Percentiles rank a stretch among this genome's conserved stretches.
Conservation (phyloP, 2,329 filamentous ascomycete genomes). For the Lecanosticta acicola region DNA sequence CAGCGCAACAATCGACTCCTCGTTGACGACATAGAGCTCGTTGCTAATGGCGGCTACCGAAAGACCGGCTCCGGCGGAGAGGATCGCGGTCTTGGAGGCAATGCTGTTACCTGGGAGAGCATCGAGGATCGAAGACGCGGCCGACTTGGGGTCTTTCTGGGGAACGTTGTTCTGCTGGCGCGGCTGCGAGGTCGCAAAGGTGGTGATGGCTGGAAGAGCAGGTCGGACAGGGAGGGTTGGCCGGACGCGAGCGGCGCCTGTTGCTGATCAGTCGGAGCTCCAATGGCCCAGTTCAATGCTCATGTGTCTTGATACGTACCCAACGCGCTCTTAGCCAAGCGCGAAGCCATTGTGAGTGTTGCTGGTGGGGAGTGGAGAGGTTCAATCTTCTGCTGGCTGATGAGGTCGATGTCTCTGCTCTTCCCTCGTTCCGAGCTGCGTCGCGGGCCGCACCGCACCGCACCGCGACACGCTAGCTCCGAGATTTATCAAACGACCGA, state of each 20-base stretch:
- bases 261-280: conserved; percentile 28
- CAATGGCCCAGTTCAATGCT: conserved; percentile 8
- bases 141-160: conserved; percentile 85
- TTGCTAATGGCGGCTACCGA: conserved; percentile 96
- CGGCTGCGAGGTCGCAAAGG: conserved; percentile 59
- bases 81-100: conserved; percentile 92
- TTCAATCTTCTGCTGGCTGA: too few relatives aligned
- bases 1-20: conserved; percentile 93
- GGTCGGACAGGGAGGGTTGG: conserved; percentile 66
- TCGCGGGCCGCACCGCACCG: too few relatives aligned
- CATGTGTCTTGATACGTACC: conserved; percentile 50
- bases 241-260: conserved; percentile 75
- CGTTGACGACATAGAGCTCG: conserved; percentile 99
- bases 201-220: conserved; percentile 67
- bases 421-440: conserved; percentile 2
- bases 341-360: conserved; percentile 79
- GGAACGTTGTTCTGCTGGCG: conserved; percentile 61
- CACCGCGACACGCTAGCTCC: too few relatives aligned
- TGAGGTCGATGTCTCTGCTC: conserved; percentile 11
- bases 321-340: conserved; percentile 90
- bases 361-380: conserved; percentile 36
- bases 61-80: conserved; percentile 85
- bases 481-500: too few relatives aligned
- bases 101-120: conserved; percentile 86
- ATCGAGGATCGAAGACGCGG: conserved; percentile 93